Conservation (phyloP, 164 flowering plant genomes). For the Euptelea pleiosperma region DNA sequence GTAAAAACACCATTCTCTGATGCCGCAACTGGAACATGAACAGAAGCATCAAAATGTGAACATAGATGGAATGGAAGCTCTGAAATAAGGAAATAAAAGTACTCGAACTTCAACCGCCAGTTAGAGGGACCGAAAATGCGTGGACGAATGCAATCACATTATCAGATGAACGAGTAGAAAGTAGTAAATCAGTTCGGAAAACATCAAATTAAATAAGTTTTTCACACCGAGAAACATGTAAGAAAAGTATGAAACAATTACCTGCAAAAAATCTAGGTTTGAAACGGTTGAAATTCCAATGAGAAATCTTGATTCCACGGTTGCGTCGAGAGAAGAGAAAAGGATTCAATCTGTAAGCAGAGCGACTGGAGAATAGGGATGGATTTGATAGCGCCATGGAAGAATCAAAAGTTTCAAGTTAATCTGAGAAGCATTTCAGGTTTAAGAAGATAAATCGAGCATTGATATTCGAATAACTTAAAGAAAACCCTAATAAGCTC, state of each 20-base stretch:
- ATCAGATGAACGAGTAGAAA: too few relatives aligned
- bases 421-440: neutral
- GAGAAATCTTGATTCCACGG: slow-evolving; percentile 24
- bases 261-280: slow-evolving; percentile 27
- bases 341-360: slow-evolving; percentile 28
- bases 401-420: neutral
- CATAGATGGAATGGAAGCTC: too few relatives aligned
- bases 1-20: slow-evolving; percentile 53
- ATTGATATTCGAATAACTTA: neutral
- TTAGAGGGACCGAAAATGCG: too few relatives aligned
- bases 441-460: neutral
- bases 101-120: too few relatives aligned
- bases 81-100: too few relatives aligned
- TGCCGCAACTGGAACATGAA: slow-evolving; percentile 44
- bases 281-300: slow-evolving; percentile 22
- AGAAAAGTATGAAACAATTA: neutral
- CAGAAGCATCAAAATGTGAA: neutral
- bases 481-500: neutral
- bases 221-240: neutral
- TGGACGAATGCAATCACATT: too few relatives aligned
- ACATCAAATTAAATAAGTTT: neutral
- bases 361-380: slow-evolving; percentile 30
- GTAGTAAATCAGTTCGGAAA: too few relatives aligned
- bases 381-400: slow-evolving; percentile 36
- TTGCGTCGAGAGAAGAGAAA: slow-evolving; percentile 44